phyloP scores from a whole-genome alignment of 345 rosid species.

The Cardamine occulta region DNA sequence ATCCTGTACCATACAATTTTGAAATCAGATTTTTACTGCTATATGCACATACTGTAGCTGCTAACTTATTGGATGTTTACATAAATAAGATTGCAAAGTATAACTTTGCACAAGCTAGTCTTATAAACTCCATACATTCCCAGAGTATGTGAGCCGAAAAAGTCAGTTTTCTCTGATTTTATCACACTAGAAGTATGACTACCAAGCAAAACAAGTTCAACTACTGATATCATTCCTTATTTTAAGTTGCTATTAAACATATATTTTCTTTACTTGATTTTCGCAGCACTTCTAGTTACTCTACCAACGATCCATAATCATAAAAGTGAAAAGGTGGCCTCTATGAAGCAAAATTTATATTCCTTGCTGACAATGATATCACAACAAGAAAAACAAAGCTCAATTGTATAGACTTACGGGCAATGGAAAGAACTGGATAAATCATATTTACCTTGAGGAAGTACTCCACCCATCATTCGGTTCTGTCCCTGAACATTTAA shows the following conservation, averaged over 20 bases:
- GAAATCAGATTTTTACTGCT: conserved; percentile 4
- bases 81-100: not conserved
- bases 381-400: conserved; percentile 13
- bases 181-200: conserved; percentile 20
- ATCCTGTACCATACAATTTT: conserved; percentile 58
- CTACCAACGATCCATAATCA: not conserved
- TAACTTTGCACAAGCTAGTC: not conserved
- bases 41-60: conserved; percentile 19
- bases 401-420: not conserved
- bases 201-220: conserved; percentile 17
- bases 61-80: not conserved
- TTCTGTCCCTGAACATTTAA: conserved; percentile 86
- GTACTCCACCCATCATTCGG: conserved; percentile 78
- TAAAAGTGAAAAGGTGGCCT: not conserved
- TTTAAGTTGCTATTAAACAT: not conserved
- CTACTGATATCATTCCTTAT: conserved; percentile 18
- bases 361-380: not conserved
- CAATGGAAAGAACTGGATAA: not conserved
- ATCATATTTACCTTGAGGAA: conserved; percentile 78
- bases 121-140: not conserved
- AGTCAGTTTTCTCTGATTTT: conserved; percentile 12
- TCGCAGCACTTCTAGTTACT: conserved; percentile 18
- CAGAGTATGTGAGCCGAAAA: conserved; percentile 10
- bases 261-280: not conserved
- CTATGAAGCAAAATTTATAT: conserved; percentile 10